Evolutionary conservation across 257 asterid genomes (phyloP).

Genomic region (Pogostemon cablin): DNA sequence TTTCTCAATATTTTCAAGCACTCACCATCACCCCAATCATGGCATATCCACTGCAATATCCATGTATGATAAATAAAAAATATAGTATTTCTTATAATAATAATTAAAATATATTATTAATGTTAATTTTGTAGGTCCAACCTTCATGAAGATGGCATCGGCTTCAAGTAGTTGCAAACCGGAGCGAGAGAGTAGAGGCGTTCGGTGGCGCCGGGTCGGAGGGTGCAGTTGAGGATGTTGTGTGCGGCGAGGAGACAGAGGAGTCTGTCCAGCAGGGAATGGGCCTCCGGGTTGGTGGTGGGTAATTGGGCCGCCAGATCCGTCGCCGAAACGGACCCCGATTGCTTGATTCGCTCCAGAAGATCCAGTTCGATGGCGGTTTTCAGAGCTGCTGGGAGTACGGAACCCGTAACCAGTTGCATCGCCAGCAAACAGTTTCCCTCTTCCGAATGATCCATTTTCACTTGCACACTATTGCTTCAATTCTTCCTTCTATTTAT

Average conservation of each 20-base stretch:
- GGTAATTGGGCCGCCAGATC: slow-evolving; percentile 43
- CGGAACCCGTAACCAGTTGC: neutral
- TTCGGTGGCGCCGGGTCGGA: slow-evolving; percentile 22
- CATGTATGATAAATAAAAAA: too few relatives aligned
- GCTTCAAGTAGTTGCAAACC: slow-evolving; percentile 52
- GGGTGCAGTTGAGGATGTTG: slow-evolving; percentile 35
- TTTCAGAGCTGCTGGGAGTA: slow-evolving; percentile 2
- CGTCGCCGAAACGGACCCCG: slow-evolving; percentile 36
- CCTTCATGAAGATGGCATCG: slow-evolving; percentile 71
- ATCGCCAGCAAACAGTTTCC: neutral
- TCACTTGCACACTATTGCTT: neutral
- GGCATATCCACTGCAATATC: slow-evolving; percentile 58
- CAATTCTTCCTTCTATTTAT: neutral
- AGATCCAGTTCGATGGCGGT: slow-evolving; percentile 17
- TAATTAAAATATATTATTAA: too few relatives aligned
- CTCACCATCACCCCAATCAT: slow-evolving; percentile 62
- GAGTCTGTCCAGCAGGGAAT: slow-evolving; percentile 40
- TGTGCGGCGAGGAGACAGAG: slow-evolving; percentile 49
- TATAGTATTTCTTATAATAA: too few relatives aligned
- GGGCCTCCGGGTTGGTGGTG: slow-evolving; percentile 34
- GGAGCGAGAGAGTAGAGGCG: slow-evolving; percentile 52
- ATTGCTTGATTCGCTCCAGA: slow-evolving; percentile 35
- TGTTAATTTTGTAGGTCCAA: neutral
- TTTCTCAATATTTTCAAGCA: slow-evolving; percentile 48
- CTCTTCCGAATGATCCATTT: neutral